phyloP scores from a whole-genome alignment of 495 filamentous ascomycete genomes.

The Lophiotrema nucula region DNA sequence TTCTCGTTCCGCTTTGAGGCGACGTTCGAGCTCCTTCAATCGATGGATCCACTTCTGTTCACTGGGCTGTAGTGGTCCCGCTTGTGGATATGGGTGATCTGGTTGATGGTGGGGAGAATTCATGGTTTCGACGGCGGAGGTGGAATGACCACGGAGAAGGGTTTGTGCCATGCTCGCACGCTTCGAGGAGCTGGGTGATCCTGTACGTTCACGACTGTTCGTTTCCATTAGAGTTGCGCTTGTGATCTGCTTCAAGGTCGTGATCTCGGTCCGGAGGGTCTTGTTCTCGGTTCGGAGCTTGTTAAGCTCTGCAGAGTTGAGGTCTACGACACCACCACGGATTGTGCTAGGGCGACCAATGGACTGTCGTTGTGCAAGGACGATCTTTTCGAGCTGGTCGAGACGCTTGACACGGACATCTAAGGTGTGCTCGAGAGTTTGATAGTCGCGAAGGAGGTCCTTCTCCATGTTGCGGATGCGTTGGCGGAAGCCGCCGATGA shows the following conservation, averaged over 20 bases:
- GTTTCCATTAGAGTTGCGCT: slow-evolving; percentile 17
- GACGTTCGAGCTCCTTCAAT: slow-evolving; percentile 79
- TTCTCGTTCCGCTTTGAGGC: slow-evolving; percentile 86
- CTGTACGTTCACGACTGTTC: slow-evolving; percentile 30
- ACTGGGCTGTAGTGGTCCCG: slow-evolving; percentile 39
- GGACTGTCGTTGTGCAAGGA: slow-evolving; percentile 40
- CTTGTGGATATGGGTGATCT: slow-evolving; percentile 28
- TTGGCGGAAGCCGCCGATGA: slow-evolving; percentile 75
- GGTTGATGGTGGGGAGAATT: too few relatives aligned
- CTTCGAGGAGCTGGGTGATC: slow-evolving; percentile 19
- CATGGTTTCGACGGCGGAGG: slow-evolving; percentile 44
- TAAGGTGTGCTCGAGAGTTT: slow-evolving; percentile 76
- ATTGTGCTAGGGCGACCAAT: slow-evolving; percentile 30
- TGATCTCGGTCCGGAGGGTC: slow-evolving; percentile 78
- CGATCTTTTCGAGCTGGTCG: slow-evolving; percentile 78
- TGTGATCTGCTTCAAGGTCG: slow-evolving; percentile 56
- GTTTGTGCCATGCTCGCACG: slow-evolving; percentile 43
- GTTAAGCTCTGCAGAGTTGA: slow-evolving; percentile 55
- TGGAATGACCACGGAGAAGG: slow-evolving; percentile 53
- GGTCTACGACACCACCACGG: slow-evolving; percentile 38
- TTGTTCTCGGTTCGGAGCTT: slow-evolving; percentile 79
- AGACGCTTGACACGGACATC: slow-evolving; percentile 77
- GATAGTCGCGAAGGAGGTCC: slow-evolving; percentile 86
- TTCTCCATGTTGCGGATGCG: slow-evolving; percentile 82
- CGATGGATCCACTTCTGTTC: slow-evolving; percentile 81